phyloP scores from a whole-genome alignment of 768 basidiomycete genomes.

The Pisolithus sp. region DNA sequence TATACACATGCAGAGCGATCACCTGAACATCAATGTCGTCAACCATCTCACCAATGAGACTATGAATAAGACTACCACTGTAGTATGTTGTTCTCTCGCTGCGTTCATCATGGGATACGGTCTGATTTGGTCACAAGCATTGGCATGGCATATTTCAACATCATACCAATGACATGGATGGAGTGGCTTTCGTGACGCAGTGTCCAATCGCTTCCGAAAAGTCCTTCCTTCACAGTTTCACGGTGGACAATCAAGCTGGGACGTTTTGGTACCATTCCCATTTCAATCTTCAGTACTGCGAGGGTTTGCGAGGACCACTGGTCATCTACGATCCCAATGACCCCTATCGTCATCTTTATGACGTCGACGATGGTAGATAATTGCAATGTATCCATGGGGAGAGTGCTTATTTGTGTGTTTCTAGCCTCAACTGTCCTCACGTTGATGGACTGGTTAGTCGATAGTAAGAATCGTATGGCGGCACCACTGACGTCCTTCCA shows the following conservation, averaged over 20 bases:
- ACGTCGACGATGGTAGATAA: conserved; percentile 31
- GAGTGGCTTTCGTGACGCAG: conserved; percentile 41
- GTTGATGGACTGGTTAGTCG: conserved; percentile 32
- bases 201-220: conserved; percentile 36
- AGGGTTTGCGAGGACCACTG: conserved; percentile 45
- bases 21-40: conserved; percentile 36
- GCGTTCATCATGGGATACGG: not conserved
- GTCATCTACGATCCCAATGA: conserved; percentile 40
- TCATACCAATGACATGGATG: conserved; percentile 39
- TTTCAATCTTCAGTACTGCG: conserved; percentile 46
- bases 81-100: conserved; percentile 24
- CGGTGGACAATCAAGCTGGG: conserved; percentile 20
- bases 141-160: conserved; percentile 47
- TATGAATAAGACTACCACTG: conserved; percentile 35
- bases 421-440: conserved; percentile 36
- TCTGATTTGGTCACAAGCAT: conserved; percentile 18
- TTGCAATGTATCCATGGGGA: not conserved
- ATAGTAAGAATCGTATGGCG: not conserved
- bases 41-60: conserved; percentile 33
- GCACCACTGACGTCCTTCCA: not conserved
- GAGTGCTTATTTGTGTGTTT: not conserved
- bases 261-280: conserved; percentile 48
- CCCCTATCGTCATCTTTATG: conserved; percentile 26
- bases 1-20: conserved; percentile 26
- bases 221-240: conserved; percentile 35